Base-by-base conservation (phyloP, 495 filamentous ascomycete species). In the Annulohypoxylon stygium region DNA sequence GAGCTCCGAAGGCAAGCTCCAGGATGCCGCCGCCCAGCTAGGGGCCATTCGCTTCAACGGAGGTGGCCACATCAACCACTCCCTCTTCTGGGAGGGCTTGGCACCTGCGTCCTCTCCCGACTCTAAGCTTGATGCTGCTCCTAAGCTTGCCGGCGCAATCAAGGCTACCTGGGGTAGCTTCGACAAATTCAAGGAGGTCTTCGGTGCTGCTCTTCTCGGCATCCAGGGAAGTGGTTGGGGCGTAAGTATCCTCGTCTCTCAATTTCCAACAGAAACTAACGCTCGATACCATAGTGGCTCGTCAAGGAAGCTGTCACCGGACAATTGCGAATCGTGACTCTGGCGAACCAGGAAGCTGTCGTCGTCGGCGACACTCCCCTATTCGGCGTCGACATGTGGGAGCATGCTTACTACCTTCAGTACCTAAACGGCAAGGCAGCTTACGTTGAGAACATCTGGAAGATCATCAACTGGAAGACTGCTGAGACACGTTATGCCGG, bases 341-440 rank as follows among this genome's bases (percentile, higher is more conserved):
- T 87, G 88, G 93, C 88, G 92, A 84, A 98, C 85, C 96, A 99
- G 81, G 97, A 99, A 79, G 93, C 96, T 3, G 93, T 98, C 36
- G 90, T 97, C 10, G 92, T 92, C 18, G 93, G 93, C 69, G 97
- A 91, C 82, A 85, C 88, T 62, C 95, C 96, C 61, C 82, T 99
- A 55, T 86, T 99, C 36, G 96, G 97, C 12, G 92, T 99, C 77
- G 96, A 99, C 85, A 97, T 96, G 78, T 99, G 96, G 96, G 96
- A 99, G 84, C 76, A 84, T 66, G 81, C 84, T 51, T 86, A 88
- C 79, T 87, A 86, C 84, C 86, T 99, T 64, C 94, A 99, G 86
- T 99, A 99, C 82, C 88, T 97, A 87, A 99, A 98, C 86, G 92
- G 95, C 79, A 99, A 99, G 89, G 96, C 93, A 61, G 97, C 98